Base-by-base conservation (phyloP, 2,329 filamentous ascomycete species). In the Byssochlamys sp. region DNA sequence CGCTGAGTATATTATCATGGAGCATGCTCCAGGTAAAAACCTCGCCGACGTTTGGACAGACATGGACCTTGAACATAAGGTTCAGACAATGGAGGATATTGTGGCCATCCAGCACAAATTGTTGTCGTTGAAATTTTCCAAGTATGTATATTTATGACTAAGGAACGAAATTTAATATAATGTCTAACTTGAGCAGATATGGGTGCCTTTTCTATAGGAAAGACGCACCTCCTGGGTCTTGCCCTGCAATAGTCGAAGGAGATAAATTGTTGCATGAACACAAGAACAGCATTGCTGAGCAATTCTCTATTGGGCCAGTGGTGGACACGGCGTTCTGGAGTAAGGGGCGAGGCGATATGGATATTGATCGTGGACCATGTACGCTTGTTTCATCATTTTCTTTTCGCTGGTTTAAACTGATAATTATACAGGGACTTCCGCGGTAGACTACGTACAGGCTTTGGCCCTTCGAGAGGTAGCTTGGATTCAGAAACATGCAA, bases 241-340 rank as follows among this genome's bases (percentile, higher is more conserved):
- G 69, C 56, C 58, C 63, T 57, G 69, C 66, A 28, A 62, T 67
- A 57, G 54, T 72, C 51, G 56, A 56, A 33, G 62, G 63, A 53
- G 63, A 69, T 39, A 52, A 68, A 49, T 45, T 70, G 11, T 31
- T 11, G 29, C 24, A 55, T 50, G 63, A 69, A 55, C 9, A 71
- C 14, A 75, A 71, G 63, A 62, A 63, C 58, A 59, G 63, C 51
- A 66, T 71, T 19, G 60, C 59, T 55, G 60, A 65, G 39, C 68
- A 62, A 49, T 77, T 75, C 56, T 65, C 60, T 28, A 73, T 77
- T 57, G 72, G 73, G 2, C 73, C 74, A 58, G 67, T 71, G 31
- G 68, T 68, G 14, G 64, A 69, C 24, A 65, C 60, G 55, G 61
- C 59, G 14, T 73, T 73, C 60, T 76, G 70, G 29, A 6, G 4